Evolutionary conservation across 306 rosid species (phyloP).

Genomic region (Fragaria vesca): DNA sequence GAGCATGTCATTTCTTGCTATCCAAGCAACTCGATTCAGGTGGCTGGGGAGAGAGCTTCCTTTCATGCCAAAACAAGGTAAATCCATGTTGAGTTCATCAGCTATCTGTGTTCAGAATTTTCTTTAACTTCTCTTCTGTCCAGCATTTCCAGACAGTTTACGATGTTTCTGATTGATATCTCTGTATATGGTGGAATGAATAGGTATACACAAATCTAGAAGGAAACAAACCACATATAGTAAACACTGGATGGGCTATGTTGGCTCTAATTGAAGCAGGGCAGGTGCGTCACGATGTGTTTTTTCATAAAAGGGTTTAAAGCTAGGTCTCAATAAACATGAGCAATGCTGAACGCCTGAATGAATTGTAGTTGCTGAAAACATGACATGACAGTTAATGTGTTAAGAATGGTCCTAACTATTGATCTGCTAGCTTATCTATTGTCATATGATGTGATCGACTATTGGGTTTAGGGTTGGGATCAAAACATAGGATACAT

Average conservation of each 20-base stretch:
- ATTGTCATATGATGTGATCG: background rate
- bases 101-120: background rate
- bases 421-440: background rate
- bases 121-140: background rate
- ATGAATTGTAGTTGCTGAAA: background rate
- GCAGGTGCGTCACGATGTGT: constrained; percentile 35
- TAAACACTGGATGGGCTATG: constrained; percentile 75
- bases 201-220: constrained; percentile 68
- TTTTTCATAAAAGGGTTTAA: background rate
- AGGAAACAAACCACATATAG: constrained; percentile 52
- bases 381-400: background rate
- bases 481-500: background rate
- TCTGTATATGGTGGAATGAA: background rate
- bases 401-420: background rate
- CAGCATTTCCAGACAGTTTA: background rate
- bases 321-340: background rate
- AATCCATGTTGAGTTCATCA: background rate
- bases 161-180: background rate
- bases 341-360: background rate
- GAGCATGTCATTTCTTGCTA: constrained; percentile 58
- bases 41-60: constrained; percentile 83
- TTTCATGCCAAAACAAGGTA: constrained; percentile 64
- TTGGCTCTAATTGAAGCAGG: constrained; percentile 65
- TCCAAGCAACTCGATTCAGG: constrained; percentile 59
- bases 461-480: background rate